Base-by-base conservation (phyloP, 371 early-diverging fungal species). In the Mortierella polycephala region DNA sequence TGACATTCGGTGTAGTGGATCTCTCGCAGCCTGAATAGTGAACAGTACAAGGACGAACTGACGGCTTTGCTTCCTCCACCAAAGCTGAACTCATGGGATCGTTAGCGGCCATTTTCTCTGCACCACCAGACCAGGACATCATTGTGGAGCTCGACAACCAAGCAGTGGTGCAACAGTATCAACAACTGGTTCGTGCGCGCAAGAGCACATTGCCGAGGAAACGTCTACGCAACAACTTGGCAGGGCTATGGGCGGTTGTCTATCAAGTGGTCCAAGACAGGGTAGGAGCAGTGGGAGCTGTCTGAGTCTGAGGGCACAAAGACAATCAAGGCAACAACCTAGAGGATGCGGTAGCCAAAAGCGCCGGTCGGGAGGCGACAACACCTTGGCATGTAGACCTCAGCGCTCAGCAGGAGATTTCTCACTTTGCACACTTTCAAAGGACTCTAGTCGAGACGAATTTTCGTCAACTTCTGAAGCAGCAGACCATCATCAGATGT, bases 81-180 rank as follows among this genome's bases (percentile, higher is more conserved):
- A 64, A 55, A 39, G 58, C 65, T 0, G 67, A 66, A n/a, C 53
- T 66, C 10, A 52, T 53, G 42, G 67, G 67, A 1, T 60, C 59
- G 1, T 9, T 59, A 5, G 53, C 67, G n/a, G 60, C 59, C 1
- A 52, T 57, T 10, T 7, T 59, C 0, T 13, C 59, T 1, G 42
- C 52, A 3, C 67, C 67, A 47, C 52, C 60, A 9, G 54, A 21
- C 0, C 60, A 60, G 42, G 57, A 64, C 21, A 64, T 64, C 16
- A 12, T 62, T 16, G 44, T 62, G n/a, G 41, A 41, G 41, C 39
- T 40, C 12, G 57, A 40, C 39, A 40, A 57, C 16, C 57, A 57
- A 6, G 37, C 41, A 11, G 57, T 57, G n/a, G 57, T 57, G 18
- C 41, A 13, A 16, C 57, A 57, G 42, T 57, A 57, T n/a, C 57